These are phyloP conservation scores for Barbatosphaeria neglecta DNA, from an alignment of 495 filamentous ascomycete species.

Conservation along the genomic window DNA sequence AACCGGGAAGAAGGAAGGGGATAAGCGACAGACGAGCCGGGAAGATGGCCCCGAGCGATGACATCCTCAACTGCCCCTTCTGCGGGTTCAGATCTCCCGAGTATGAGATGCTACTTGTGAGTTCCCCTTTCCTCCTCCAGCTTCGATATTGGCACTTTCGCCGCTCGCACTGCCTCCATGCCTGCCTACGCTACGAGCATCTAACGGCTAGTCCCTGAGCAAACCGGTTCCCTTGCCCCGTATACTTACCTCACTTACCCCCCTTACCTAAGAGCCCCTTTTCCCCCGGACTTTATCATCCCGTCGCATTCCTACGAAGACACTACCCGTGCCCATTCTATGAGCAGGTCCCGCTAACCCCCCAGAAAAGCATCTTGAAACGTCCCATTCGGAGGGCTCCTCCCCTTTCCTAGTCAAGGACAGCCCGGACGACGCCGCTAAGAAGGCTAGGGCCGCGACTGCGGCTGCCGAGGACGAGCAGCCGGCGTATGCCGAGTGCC, in stretches of 20 bases:
- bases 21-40: too few species aligned
- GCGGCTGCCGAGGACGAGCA: slow-evolving; percentile 14
- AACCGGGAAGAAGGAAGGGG: too few species aligned
- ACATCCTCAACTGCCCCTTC: slow-evolving; percentile 25
- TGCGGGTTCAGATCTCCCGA: slow-evolving; percentile 29
- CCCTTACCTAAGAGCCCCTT: too few species aligned
- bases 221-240: background rate
- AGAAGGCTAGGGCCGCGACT: slow-evolving; percentile 5
- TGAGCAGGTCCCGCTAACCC: background rate
- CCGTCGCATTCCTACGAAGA: too few species aligned
- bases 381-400: slow-evolving; percentile 30
- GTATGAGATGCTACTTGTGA: slow-evolving; percentile 31
- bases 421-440: slow-evolving; percentile 8
- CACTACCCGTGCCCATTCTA: background rate
- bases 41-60: background rate
- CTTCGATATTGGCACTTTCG: background rate
- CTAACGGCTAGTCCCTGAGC: background rate
- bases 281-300: too few species aligned
- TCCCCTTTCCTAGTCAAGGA: slow-evolving; percentile 38
- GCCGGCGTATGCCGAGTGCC: slow-evolving; percentile 51
- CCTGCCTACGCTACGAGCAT: background rate
- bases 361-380: slow-evolving; percentile 34
- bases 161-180: background rate
- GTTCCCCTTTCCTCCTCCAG: background rate
- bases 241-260: too few species aligned